Base-by-base conservation (phyloP, 1,284 basidiomycete species). In the Boletus coffeatus region DNA sequence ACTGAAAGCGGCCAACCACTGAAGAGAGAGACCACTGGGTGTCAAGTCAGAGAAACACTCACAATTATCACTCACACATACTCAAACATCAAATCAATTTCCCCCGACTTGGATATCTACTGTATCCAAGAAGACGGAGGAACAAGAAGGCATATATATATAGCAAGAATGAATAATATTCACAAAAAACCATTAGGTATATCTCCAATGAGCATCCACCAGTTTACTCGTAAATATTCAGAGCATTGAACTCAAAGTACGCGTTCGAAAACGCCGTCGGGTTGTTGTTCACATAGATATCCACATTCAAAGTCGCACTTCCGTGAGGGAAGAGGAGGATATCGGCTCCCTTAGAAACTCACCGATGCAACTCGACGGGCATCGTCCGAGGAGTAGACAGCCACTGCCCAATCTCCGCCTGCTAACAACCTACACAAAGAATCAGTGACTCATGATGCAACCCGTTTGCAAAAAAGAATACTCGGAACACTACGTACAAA, bases 341-440 rank as follows among this genome's bases (percentile, higher is more conserved):
- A 55, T 55, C 6, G 25, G 48, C 21, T 25, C 18, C 48, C 21
- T 29, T 50, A 25, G 37, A 18, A 16, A 57, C 76, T 73, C 59
- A 77, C 76, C 72, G 36, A 70, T 64, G 43, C 72, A 76, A 18
- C 63, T 70, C 7, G 67, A 69, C 2, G 78, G 75, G 58, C 77
- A 80, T 37, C 71, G 57, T 71, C 66, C 2, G 65, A 32, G 32
- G 61, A 46, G 61, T 75, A 79, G 41, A 68, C 68, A 3, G 60
- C 50, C 2, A 78, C 79, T 53, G 80, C 79, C 76, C 78, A 79
- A 62, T 78, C 75, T 29, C 80, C 79, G 59, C 79, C 76, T 77
- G 25, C 14, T 29, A 29, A 52, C 13, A 14, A 55, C 29, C 14
- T 34, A 18, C 8, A 29, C 43, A 56, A 25, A 16, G 46, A 56